A percentile compares a stretch with the other conserved stretches of the same genome.
These are phyloP conservation scores for Diaporthe eres DNA, from an alignment of 2,329 filamentous ascomycete genomes.

Conservation along the genomic window DNA sequence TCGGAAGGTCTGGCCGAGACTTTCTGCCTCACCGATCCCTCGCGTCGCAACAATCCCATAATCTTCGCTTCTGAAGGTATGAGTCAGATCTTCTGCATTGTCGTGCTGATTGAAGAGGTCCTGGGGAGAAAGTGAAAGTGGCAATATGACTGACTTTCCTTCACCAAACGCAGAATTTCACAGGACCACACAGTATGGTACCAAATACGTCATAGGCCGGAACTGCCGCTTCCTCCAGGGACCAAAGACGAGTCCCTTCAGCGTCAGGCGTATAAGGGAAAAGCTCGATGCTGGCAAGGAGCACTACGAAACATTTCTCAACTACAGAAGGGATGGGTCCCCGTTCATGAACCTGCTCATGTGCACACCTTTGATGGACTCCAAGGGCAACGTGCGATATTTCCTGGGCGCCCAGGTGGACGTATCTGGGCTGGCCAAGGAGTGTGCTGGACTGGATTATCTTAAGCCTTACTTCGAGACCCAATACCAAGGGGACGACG, in stretches of 20 bases:
- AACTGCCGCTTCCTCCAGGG: conserved; percentile 87
- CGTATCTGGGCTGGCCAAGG: conserved; percentile 76
- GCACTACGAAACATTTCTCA: conserved; percentile 80
- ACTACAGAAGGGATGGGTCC: conserved; percentile 81
- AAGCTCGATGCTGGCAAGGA: conserved; percentile 74
- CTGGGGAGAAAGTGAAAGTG: accelerated
- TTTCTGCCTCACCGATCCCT: conserved; percentile 83
- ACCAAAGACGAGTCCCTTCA: conserved; percentile 76
- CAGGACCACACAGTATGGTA: conserved; percentile 49
- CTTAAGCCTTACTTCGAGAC: conserved; percentile 64
- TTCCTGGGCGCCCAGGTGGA: conserved; percentile 81
- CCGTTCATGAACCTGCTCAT: conserved; percentile 84
- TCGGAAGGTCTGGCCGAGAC: conserved; percentile 83
- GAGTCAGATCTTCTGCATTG: not conserved
- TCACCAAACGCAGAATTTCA: conserved; percentile 65
- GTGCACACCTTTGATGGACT: conserved; percentile 78
- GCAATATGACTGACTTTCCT: not conserved
- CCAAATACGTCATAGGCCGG: conserved; percentile 79
- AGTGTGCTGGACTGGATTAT: conserved; percentile 75
- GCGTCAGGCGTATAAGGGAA: conserved; percentile 72
- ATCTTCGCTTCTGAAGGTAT: conserved; percentile 82
- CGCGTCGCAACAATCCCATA: conserved; percentile 80
- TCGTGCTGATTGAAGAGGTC: too few species aligned
- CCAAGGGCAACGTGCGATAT: conserved; percentile 75
- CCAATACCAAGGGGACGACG: conserved; percentile 49